Percentiles rank a stretch among this genome's conserved stretches.
phyloP scores from a whole-genome alignment of 1,284 basidiomycete genomes.

The Coniophora puteana region DNA sequence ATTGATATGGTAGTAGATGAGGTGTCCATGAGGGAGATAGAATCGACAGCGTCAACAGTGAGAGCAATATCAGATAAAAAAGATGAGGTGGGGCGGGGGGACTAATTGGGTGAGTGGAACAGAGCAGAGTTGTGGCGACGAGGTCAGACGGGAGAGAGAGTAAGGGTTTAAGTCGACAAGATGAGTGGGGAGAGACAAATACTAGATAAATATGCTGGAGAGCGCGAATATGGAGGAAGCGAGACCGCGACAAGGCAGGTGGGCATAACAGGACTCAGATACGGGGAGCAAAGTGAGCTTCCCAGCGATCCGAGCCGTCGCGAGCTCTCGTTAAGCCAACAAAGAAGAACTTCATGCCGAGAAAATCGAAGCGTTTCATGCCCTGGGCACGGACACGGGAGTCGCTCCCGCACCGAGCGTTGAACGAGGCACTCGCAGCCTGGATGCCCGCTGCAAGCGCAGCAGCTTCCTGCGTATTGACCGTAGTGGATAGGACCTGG shows the following conservation, averaged over 20 bases:
- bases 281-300: slow-evolving; percentile 16
- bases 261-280: slow-evolving; percentile 11
- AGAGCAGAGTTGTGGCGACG: too few relatives aligned
- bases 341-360: slow-evolving; percentile 27
- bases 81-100: too few relatives aligned
- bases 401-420: slow-evolving; percentile 23
- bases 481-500: slow-evolving; percentile 22
- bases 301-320: slow-evolving; percentile 24
- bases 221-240: not conserved
- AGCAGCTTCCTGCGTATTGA: slow-evolving; percentile 22
- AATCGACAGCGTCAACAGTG: too few relatives aligned
- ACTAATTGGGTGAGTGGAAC: too few relatives aligned
- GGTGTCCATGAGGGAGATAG: too few relatives aligned
- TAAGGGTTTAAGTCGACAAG: too few relatives aligned
- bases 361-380: slow-evolving; percentile 29
- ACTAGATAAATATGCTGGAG: too few relatives aligned
- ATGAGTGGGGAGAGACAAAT: too few relatives aligned
- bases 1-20: too few relatives aligned
- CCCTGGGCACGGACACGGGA: slow-evolving; percentile 31
- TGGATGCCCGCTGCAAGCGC: slow-evolving; percentile 18
- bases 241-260: slow-evolving; percentile 1
- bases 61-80: too few relatives aligned
- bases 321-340: slow-evolving; percentile 18
- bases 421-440: slow-evolving; percentile 26
- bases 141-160: too few relatives aligned